Conservation (phyloP, 176 grass and related monocot species). For the Carex parvula region DNA sequence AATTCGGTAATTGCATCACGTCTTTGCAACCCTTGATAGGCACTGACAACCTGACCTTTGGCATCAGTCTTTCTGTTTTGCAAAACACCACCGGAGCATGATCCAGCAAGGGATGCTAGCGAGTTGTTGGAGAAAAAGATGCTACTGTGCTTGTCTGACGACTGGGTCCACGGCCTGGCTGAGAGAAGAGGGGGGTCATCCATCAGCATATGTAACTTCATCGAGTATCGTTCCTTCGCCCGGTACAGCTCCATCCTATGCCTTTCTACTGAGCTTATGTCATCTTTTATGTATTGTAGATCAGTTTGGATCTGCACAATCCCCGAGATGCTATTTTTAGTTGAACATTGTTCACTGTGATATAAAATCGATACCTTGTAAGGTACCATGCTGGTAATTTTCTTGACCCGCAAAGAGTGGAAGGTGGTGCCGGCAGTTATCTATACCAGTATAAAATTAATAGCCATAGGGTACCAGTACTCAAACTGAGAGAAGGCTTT, state of each 20-base stretch:
- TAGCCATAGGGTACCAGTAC: not conserved
- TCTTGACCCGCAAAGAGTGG: not conserved
- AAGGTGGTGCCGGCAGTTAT: not conserved
- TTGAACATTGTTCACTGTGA: constrained; percentile 11
- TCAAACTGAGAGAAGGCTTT: not conserved
- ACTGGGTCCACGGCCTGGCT: constrained; percentile 54
- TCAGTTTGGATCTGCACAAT: constrained; percentile 87
- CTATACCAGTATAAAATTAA: not conserved
- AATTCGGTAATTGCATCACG: constrained; percentile 58
- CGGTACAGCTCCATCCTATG: constrained; percentile 76
- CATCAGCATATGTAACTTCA: constrained; percentile 89
- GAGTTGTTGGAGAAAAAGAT: constrained; percentile 50
- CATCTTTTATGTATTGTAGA: constrained; percentile 97
- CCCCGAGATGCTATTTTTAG: constrained; percentile 9
- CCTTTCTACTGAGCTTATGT: constrained; percentile 79
- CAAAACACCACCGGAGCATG: constrained; percentile 50
- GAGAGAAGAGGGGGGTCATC: constrained; percentile 61
- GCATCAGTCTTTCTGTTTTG: constrained; percentile 65
- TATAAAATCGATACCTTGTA: not conserved
- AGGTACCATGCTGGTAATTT: not conserved
- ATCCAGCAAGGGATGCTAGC: constrained; percentile 42
- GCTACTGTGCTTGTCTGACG: constrained; percentile 60
- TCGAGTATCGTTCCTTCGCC: constrained; percentile 91
- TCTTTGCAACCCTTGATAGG: constrained; percentile 66
- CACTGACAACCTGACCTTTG: constrained; percentile 48